A percentile compares a stretch with the other conserved stretches of the same genome.
These are phyloP conservation scores for Trypanosoma lewisi DNA, from an alignment of 208 protist species.

Conservation along the genomic window DNA sequence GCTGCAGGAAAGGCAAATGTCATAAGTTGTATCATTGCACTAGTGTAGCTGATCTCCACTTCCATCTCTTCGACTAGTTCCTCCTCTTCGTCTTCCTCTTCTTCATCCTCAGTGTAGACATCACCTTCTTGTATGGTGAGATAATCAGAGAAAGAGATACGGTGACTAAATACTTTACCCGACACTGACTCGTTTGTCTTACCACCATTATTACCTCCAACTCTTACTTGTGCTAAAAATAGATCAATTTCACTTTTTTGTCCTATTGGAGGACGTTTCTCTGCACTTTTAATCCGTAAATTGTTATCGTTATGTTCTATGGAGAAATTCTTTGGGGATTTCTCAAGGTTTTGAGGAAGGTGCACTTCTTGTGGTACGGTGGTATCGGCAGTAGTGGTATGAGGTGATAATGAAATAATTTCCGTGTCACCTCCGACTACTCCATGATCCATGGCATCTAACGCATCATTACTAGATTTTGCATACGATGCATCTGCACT, in stretches of 20 bases:
- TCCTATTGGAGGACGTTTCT: too few relatives aligned
- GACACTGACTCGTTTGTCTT: neutral
- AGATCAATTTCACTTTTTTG: too few relatives aligned
- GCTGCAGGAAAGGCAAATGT: slow-evolving; percentile 63
- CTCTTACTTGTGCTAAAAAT: too few relatives aligned
- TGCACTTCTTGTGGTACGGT: slow-evolving; percentile 21
- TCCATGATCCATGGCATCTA: neutral
- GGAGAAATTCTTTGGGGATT: too few relatives aligned
- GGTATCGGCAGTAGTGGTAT: slow-evolving; percentile 43
- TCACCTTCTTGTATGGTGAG: neutral
- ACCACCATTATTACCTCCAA: neutral
- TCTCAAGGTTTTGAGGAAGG: slow-evolving; percentile 46
- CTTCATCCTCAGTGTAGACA: slow-evolving; percentile 16
- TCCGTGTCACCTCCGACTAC: slow-evolving; percentile 45
- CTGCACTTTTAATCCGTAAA: too few relatives aligned
- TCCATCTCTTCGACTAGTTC: slow-evolving; percentile 42
- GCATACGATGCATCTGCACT: slow-evolving; percentile 41
- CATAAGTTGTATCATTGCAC: slow-evolving; percentile 50
- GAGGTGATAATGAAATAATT: slow-evolving; percentile 36
- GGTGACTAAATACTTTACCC: slow-evolving; percentile 23
- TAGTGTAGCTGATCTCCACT: slow-evolving; percentile 37
- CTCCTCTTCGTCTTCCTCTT: slow-evolving; percentile 34
- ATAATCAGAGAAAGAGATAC: slow-evolving; percentile 8
- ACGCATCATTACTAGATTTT: neutral
- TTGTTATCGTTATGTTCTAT: too few relatives aligned